Conservation (phyloP, 2,329 filamentous ascomycete species). For the Penicillium verrucosum region DNA sequence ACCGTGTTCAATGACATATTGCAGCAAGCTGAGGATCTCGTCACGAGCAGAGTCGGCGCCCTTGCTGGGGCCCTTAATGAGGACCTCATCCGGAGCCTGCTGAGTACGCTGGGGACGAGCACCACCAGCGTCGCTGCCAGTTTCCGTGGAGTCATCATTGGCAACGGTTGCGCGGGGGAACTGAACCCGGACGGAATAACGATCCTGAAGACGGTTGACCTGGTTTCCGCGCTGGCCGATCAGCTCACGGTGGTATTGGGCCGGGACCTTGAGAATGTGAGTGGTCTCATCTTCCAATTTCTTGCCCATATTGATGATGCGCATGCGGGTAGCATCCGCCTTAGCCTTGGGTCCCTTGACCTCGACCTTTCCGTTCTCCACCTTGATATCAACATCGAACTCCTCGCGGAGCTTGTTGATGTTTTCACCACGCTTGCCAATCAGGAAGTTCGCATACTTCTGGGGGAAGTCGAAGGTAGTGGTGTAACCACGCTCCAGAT, state of each 20-base stretch:
- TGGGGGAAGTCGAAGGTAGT: conserved; percentile 89
- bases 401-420: conserved; percentile 67
- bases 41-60: conserved; percentile 89
- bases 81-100: conserved; percentile 83
- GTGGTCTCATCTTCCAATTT: conserved; percentile 89
- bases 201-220: conserved; percentile 86
- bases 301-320: conserved; percentile 75
- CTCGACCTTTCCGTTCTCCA: conserved; percentile 90
- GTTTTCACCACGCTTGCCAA: conserved; percentile 65
- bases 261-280: conserved; percentile 81
- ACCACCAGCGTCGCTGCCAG: conserved; percentile 62
- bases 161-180: conserved; percentile 66
- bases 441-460: conserved; percentile 84
- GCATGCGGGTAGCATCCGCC: conserved; percentile 77
- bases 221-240: conserved; percentile 85
- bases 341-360: conserved; percentile 95
- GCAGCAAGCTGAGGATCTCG: conserved; percentile 81
- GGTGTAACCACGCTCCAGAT: conserved; percentile 87
- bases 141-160: conserved; percentile 64
- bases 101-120: conserved; percentile 61
- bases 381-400: conserved; percentile 75
- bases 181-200: conserved; percentile 92
- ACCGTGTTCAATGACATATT: conserved; percentile 87
- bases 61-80: conserved; percentile 85
- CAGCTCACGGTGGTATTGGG: conserved; percentile 89